Percentiles rank a stretch among this genome's conserved stretches.
phyloP scores from a whole-genome alignment of 495 filamentous ascomycete genomes.

The Tuber microsphaerosporum region DNA sequence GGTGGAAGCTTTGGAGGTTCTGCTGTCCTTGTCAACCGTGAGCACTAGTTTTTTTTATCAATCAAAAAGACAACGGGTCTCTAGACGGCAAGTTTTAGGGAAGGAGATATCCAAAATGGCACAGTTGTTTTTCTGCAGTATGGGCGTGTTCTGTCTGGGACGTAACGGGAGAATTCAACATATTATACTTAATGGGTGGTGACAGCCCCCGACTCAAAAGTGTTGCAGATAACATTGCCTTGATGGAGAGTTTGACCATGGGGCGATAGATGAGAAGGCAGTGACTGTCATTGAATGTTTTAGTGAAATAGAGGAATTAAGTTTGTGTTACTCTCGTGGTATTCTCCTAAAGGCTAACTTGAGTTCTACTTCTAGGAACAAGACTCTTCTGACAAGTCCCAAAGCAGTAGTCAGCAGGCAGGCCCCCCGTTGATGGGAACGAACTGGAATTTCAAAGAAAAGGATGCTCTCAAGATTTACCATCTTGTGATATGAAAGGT shows the following conservation, averaged over 20 bases:
- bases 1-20: neutral
- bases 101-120: neutral
- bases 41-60: neutral
- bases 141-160: neutral
- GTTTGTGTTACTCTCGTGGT: neutral
- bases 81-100: neutral
- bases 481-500: neutral
- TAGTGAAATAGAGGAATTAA: neutral
- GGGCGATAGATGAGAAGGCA: neutral
- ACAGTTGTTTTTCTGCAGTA: neutral
- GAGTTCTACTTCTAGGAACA: neutral
- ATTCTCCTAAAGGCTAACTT: neutral
- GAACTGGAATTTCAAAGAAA: too few species aligned
- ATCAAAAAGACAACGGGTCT: neutral
- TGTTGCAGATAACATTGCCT: neutral
- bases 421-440: too few species aligned
- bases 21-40: neutral
- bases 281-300: neutral
- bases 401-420: neutral
- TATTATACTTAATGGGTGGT: neutral
- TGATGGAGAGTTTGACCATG: neutral
- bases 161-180: neutral
- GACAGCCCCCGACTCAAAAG: neutral
- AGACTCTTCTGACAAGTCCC: neutral
- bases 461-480: too few species aligned